These are phyloP conservation scores for Monosporascus sp. DNA, from an alignment of 2,329 filamentous ascomycete species.

Conservation along the genomic window DNA sequence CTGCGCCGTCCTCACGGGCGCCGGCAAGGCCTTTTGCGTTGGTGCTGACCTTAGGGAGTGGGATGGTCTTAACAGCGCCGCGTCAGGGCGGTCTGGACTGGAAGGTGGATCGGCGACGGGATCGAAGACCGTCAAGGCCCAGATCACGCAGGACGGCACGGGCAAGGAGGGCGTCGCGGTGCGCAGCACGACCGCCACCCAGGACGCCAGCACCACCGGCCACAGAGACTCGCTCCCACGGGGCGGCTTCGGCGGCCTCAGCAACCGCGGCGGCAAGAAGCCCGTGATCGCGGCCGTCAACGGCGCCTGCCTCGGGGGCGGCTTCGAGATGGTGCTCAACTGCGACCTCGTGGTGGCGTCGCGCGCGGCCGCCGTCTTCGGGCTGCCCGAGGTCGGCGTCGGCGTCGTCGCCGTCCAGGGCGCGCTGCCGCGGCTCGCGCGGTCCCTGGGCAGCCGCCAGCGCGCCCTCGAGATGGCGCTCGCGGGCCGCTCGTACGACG, in stretches of 20 bases:
- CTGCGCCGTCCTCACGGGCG: conserved; percentile 59
- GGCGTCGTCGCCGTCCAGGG: conserved; percentile 69
- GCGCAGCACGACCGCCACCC: conserved; percentile 1
- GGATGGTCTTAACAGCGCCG: conserved; percentile 37
- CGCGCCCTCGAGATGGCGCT: conserved; percentile 68
- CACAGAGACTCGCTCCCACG: conserved; percentile 27
- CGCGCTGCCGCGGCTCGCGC: conserved; percentile 60
- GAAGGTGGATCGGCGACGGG: neutral
- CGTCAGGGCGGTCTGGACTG: neutral
- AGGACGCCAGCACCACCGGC: conserved; percentile 9
- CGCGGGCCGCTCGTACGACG: conserved; percentile 54
- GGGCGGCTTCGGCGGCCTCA: conserved; percentile 60
- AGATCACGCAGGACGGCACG: neutral
- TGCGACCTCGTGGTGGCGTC: conserved; percentile 66
- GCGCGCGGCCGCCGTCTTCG: conserved; percentile 50
- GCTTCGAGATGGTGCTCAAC: conserved; percentile 71
- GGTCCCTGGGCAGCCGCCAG: conserved; percentile 58
- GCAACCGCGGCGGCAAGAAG: conserved; percentile 63
- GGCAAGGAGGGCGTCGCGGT: neutral
- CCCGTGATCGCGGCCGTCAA: conserved; percentile 74
- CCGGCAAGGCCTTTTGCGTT: conserved; percentile 58
- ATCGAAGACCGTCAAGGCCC: neutral
- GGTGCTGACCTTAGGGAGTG: conserved; percentile 66
- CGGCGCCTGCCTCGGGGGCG: conserved; percentile 68
- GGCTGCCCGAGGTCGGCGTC: conserved; percentile 64